Evolutionary conservation across 768 basidiomycete species (phyloP), one percentile per base, ranked within the genome.

Genomic region (Russula vinacea): DNA sequence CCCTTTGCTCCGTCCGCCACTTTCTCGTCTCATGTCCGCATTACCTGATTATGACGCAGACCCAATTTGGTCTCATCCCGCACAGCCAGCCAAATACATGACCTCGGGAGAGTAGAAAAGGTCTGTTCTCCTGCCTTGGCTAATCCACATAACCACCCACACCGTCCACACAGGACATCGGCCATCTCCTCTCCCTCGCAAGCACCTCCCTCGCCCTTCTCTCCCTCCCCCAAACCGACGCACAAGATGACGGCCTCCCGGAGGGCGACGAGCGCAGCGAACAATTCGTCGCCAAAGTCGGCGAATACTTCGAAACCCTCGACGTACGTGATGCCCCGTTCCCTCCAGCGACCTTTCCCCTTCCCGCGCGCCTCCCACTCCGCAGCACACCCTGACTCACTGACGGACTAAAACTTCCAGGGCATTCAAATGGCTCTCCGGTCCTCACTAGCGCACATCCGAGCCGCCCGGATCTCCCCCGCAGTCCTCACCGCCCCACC

Each of bases 401-500:
- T 35, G 6, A 35, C 10, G 1, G 35, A 35, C 35, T 35, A 35
- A 35, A 35, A 35, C 6, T 67, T 37, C 70, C 70, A 91, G 90
- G 76, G 82, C n/a, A 89, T 92, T 62, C 90, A 93, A 73, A 80
- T 79, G 37, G 82, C 84, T 37, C 82, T 93, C 62, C 86, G 90
- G 44, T 89, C 89, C 16, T 88, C 88, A 4, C 78, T 92, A 65
- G 90, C 90, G 19, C 89, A 92, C 69, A 88, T 93, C 64, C 81
- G 89, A 13, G 84, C 88, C 70, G 88, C 89, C 11, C 85, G 90
- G 68, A 90, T 92, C 71, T 88, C 90, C 47, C 90, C 90, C 10
- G 89, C 89, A n/a, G 86, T 89, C n/a, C 90, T 93, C 70, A 88
- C 87, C 55, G 90, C 90, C 0, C 89, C 89, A 39, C 82, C 85